Evolutionary conservation across 139 green algal genomes (phyloP).

Genomic region (Chlamydomonas asymmetrica): DNA sequence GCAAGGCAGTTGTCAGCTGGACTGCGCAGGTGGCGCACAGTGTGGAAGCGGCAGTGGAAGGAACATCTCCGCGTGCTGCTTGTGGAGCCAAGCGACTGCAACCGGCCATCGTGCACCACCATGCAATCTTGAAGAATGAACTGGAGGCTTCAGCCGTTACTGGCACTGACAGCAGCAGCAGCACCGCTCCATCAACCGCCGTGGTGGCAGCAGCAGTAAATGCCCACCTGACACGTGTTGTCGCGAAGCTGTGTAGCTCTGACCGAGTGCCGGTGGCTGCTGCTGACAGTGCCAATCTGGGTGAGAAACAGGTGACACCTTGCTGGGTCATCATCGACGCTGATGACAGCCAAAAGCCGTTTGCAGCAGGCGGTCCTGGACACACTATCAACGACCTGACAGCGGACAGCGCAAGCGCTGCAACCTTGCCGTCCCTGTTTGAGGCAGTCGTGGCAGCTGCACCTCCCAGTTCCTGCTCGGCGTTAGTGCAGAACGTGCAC

Average conservation of each 20-base stretch:
- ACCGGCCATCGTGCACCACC: no score
- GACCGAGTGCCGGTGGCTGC: no score
- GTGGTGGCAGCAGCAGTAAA: neutral
- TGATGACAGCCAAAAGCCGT: conserved; percentile 32
- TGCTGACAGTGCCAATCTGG: no score
- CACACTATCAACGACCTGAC: neutral
- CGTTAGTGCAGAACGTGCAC: conserved; percentile 58
- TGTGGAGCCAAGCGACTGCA: no score
- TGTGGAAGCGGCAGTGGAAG: no score
- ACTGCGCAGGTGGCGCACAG: no score
- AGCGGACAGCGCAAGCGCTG: neutral
- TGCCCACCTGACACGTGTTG: no score
- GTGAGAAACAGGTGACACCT: no score
- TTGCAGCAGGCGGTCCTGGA: neutral
- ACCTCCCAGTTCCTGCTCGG: conserved; percentile 9
- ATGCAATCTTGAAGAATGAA: no score
- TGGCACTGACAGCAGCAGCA: neutral
- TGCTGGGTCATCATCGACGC: conserved; percentile 45
- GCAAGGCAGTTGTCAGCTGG: conserved; percentile 6
- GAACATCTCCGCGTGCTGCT: no score
- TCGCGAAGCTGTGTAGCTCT: neutral
- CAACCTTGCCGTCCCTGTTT: conserved; percentile 11
- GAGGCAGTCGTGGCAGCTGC: neutral
- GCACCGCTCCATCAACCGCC: conserved; percentile 4
- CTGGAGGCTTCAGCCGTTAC: neutral